Conservation (phyloP, 371 early-diverging fungal genomes). For the Nematocida homosporus region DNA sequence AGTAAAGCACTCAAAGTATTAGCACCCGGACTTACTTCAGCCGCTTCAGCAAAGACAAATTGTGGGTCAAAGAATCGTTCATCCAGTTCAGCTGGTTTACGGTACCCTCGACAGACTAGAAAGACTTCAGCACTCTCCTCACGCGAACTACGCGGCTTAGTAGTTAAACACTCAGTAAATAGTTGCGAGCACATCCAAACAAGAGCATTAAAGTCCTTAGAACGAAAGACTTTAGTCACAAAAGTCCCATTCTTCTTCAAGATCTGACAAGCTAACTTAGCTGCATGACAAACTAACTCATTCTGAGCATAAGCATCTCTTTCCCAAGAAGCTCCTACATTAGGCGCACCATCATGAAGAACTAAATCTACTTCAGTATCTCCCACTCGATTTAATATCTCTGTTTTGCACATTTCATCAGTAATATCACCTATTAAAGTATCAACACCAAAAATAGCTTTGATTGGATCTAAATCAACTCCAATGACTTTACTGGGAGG, state of each 20-base stretch:
- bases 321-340: constrained; percentile 91
- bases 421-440: constrained; percentile 95
- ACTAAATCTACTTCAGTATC: constrained; percentile 86
- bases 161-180: constrained; percentile 91
- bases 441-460: constrained; percentile 87
- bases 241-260: constrained; percentile 87
- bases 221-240: constrained; percentile 96
- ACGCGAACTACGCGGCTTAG: constrained; percentile 96
- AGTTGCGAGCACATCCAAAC: constrained; percentile 93
- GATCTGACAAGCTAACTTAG: constrained; percentile 90
- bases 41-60: constrained; percentile 75
- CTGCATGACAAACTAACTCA: constrained; percentile 84
- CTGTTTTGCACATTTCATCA: constrained; percentile 79
- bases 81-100: constrained; percentile 83
- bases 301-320: constrained; percentile 96
- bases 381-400: constrained; percentile 79
- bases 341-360: constrained; percentile 99
- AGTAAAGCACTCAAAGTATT: constrained; percentile 34
- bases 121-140: constrained; percentile 99
- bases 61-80: constrained; percentile 84
- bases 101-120: constrained; percentile 89
- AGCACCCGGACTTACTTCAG: constrained; percentile 5
- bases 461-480: constrained; percentile 92
- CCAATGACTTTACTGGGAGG: constrained; percentile 70
- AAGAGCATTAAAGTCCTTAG: constrained; percentile 95